Evolutionary conservation across 2,329 filamentous ascomycete species (phyloP), one percentile per base, ranked within the genome.

Genomic region (Diaporthe capsici): DNA sequence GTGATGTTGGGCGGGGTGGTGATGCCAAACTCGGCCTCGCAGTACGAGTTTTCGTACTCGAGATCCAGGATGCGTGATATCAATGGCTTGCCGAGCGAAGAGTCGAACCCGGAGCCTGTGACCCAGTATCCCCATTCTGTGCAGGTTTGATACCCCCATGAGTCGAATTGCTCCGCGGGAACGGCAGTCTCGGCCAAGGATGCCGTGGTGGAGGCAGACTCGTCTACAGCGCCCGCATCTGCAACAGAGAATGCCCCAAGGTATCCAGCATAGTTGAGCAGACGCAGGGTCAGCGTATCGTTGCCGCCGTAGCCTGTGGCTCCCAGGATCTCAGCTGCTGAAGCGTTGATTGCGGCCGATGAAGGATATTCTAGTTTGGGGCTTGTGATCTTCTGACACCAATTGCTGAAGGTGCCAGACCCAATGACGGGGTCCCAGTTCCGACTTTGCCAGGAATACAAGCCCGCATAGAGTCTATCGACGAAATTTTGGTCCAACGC

Each of bases 81-180:
- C 9, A 97, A 83, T 0, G 95, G 92, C 31, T 37, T 68, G 1
- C 92, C 88, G 71, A 91, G 88, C 75, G 90, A 85, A 0, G 85
- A 79, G 0, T 94, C 94, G 0, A 92, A 91, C 37, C 92, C 90
- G 8, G 91, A 92, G 58, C 94, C 94, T 0, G 93, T 95, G 78
- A 93, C 90, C 71, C 95, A 90, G 83, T 91, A 96, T 12, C 94
- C 95, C 94, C 94, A 97, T 85, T 90, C 86, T 3, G 88, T 90
- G 83, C 89, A 91, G 44, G 86, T 87, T 76, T 91, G 89, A 78
- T 88, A 91, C 0, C 82, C 77, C 89, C 89, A 90, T 37, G 85
- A 82, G 0, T 88, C 83, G 79, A 81, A 89, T 72, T 80, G 80
- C 75, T 86, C 84, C 4, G 82, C 75, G 63, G 86, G 82, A 73